phyloP scores from a whole-genome alignment of 164 flowering plant genomes.

The Cinnamomum chago region DNA sequence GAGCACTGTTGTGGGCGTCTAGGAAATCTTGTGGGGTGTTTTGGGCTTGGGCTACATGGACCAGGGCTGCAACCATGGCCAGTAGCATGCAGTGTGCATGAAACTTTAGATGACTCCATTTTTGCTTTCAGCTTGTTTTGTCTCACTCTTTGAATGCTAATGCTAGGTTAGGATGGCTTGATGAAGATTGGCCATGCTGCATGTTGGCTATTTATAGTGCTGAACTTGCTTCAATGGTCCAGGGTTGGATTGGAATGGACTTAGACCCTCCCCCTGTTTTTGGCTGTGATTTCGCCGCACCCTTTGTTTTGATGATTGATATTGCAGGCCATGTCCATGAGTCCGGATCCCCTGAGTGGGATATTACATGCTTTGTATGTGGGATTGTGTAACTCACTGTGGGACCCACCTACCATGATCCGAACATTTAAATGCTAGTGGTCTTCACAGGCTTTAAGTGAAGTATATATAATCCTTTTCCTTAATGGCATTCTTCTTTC shows the following conservation, averaged over 20 bases:
- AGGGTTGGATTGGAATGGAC: neutral
- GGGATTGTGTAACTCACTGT: no score
- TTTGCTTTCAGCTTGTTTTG: neutral
- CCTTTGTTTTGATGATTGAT: no score
- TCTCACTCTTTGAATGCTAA: neutral
- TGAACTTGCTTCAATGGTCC: neutral
- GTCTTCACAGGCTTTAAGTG: no score
- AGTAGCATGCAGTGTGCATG: neutral
- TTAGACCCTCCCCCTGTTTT: no score
- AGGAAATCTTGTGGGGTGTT: slow-evolving; percentile 37
- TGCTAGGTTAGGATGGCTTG: neutral
- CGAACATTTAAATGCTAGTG: no score
- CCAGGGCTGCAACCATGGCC: neutral
- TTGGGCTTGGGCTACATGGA: slow-evolving; percentile 22
- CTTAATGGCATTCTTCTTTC: no score
- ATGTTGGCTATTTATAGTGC: neutral
- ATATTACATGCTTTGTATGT: no score
- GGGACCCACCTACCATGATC: no score
- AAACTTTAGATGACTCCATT: neutral
- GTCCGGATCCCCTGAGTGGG: no score
- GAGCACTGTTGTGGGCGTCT: slow-evolving; percentile 33
- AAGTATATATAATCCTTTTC: no score
- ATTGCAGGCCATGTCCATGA: no score
- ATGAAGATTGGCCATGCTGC: neutral
- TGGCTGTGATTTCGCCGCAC: no score